phyloP scores from a whole-genome alignment of 2,329 filamentous ascomycete species.

The Epichloe typhina region DNA sequence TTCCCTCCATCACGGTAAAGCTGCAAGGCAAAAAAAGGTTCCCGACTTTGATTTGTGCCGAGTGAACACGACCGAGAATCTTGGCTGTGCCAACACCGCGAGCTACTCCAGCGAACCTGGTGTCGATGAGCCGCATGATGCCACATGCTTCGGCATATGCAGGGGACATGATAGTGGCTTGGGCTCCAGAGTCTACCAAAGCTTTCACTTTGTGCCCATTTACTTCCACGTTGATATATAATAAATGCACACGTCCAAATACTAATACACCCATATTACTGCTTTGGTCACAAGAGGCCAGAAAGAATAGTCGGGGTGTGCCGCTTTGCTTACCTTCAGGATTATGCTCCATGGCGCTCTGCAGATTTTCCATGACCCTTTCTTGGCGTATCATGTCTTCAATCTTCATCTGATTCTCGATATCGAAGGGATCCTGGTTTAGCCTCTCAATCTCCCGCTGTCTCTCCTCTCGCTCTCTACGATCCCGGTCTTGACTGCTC shows the following conservation, averaged over 20 bases:
- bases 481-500: constrained; percentile 55
- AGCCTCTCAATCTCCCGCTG: constrained; percentile 72
- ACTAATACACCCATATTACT: constrained; percentile 37
- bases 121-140: constrained; percentile 93
- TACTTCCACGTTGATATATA: constrained; percentile 92
- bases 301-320: background rate
- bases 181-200: constrained; percentile 91
- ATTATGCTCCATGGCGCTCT: constrained; percentile 94
- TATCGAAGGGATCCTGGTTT: constrained; percentile 89
- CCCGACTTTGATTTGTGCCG: constrained; percentile 88
- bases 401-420: constrained; percentile 81
- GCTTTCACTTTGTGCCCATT: constrained; percentile 89
- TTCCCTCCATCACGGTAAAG: constrained; percentile 99
- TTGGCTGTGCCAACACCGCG: constrained; percentile 87
- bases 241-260: constrained; percentile 88
- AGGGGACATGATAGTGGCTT: constrained; percentile 98
- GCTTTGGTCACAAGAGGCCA: background rate
- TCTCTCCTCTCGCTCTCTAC: constrained; percentile 60
- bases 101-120: constrained; percentile 80
- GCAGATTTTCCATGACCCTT: constrained; percentile 84
- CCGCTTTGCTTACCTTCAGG: constrained; percentile 60
- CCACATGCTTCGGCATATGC: constrained; percentile 80
- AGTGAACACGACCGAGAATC: constrained; percentile 90
- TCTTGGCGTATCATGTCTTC: constrained; percentile 96
- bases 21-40: constrained; percentile 78